Percentiles rank a stretch among this genome's conserved stretches.
phyloP scores from a whole-genome alignment of 345 rosid species.

The Camelina hispida region DNA sequence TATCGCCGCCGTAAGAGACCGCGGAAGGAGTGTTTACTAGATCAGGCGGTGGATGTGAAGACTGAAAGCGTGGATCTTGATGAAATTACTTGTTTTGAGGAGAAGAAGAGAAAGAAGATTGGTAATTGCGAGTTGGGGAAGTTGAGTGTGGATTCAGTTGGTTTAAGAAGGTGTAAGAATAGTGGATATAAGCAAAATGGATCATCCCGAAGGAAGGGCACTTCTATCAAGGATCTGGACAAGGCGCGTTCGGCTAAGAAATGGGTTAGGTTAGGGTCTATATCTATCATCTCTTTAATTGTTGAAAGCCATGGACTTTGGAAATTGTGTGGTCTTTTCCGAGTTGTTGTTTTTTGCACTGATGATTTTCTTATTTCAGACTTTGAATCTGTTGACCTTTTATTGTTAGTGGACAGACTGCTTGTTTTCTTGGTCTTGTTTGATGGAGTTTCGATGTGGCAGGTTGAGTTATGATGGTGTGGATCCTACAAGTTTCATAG shows the following conservation, averaged over 20 bases:
- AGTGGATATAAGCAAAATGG: constrained; percentile 36
- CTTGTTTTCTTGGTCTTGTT: background rate
- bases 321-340: constrained; percentile 1
- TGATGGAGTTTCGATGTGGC: constrained; percentile 39
- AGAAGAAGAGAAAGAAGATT: constrained; percentile 51
- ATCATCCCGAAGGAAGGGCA: constrained; percentile 47
- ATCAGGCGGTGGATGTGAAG: constrained; percentile 47
- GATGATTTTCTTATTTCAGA: background rate
- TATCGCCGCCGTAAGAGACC: constrained; percentile 54
- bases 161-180: constrained; percentile 42
- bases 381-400: background rate
- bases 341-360: background rate
- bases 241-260: constrained; percentile 51
- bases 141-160: constrained; percentile 59
- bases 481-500: constrained; percentile 69
- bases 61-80: constrained; percentile 42
- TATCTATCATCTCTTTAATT: constrained; percentile 1
- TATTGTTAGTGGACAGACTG: background rate
- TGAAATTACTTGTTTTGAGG: constrained; percentile 30
- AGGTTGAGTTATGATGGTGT: constrained; percentile 79
- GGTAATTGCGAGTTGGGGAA: constrained; percentile 59
- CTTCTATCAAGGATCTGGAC: constrained; percentile 36
- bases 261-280: constrained; percentile 79
- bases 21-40: constrained; percentile 43
- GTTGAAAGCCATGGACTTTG: constrained; percentile 1